phyloP scores from a whole-genome alignment of 225 moss, liverwort and hornwort genomes.

The Bryum argenteum region DNA sequence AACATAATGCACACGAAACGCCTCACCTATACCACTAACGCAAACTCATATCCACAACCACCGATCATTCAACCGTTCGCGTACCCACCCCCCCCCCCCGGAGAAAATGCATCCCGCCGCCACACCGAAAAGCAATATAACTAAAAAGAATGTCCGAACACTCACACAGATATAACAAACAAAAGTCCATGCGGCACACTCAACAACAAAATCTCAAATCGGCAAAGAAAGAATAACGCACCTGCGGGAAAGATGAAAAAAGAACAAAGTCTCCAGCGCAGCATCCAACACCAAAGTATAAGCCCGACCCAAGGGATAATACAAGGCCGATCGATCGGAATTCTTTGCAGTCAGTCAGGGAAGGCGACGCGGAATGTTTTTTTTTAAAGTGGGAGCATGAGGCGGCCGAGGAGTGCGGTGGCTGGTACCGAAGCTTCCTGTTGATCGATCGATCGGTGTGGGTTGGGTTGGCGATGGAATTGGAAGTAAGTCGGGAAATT shows the following conservation, averaged over 20 bases:
- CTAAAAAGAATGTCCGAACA: too few species aligned
- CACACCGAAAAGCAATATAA: neutral
- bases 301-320: too few species aligned
- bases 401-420: too few species aligned
- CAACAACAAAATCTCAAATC: constrained; percentile 15
- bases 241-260: neutral
- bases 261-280: neutral
- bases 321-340: neutral
- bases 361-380: neutral
- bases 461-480: too few species aligned
- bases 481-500: too few species aligned
- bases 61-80: neutral
- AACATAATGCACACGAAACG: neutral
- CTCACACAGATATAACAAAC: neutral
- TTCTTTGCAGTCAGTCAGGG: neutral
- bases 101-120: neutral
- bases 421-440: neutral
- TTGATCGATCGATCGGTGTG: too few species aligned
- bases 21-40: neutral
- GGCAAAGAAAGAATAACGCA: constrained; percentile 10
- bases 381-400: too few species aligned
- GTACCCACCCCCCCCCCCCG: too few species aligned
- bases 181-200: constrained; percentile 9
- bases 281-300: neutral
- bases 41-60: constrained; percentile 9